Evolutionary conservation across 2,329 filamentous ascomycete species (phyloP), one percentile per base, ranked within the genome.

Genomic region (Xylariales sp.): DNA sequence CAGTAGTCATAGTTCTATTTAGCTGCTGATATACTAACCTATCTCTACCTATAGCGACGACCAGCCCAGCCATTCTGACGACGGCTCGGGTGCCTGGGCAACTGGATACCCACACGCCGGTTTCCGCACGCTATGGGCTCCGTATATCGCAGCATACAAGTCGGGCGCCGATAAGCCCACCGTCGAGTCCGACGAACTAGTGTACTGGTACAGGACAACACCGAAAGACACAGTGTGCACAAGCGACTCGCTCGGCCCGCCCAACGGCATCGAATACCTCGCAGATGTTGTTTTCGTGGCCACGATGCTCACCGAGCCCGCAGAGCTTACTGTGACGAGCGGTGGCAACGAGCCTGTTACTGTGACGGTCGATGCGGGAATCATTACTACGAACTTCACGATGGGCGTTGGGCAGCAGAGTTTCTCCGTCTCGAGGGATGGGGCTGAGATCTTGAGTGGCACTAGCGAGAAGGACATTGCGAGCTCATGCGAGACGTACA

Each of bases 151-250:
- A 23, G 66, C 62, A 1, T 68, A 66, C 52, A 68, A 68, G 41
- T 28, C 66, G 3, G 62, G 66, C n/a, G 62, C 66, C 16, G 55
- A 53, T 18, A 8, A 50, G 10, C 65, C 65, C 5, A 65, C 62
- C 8, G 62, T 68, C 28, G 9, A 28, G 45, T 50, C 61, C 3
- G 62, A 68, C 43, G 34, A 68, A 18, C 34, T 68, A 28, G 65
- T 68, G 5, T 68, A 68, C 62, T 68, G 65, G 65, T 68, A 68
- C 62, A 23, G 65, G 4, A 64, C 65, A 1, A 68, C 65, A 7
- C 65, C 65, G 3, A 68, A 68, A 41, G 23, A 50, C 23, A 62
- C 53, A 12, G 57, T 62, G 28, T 68, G 65, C 45, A 65, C 65
- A 3, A 36, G 43, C 28, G 65, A 68, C 30, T 46, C 62, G 3